Conservation (phyloP, 2,329 filamentous ascomycete genomes). For the Mariannaea sp. region DNA sequence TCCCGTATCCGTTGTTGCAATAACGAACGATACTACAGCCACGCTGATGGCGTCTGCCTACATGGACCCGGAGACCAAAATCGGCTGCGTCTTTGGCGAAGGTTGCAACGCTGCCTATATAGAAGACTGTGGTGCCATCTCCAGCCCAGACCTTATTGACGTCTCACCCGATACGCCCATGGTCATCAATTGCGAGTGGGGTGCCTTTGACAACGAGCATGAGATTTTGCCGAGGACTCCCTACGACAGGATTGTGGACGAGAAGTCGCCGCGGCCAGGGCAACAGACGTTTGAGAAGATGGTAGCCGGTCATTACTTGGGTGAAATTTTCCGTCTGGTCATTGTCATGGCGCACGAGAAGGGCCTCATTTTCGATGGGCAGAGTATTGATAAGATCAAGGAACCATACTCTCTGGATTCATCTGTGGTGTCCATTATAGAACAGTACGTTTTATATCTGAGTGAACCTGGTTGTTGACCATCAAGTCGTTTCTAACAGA, state of each 20-base stretch:
- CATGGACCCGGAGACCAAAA: conserved; percentile 90
- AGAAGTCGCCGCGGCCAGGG: conserved; percentile 87
- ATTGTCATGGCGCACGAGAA: conserved; percentile 87
- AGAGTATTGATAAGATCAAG: conserved; percentile 79
- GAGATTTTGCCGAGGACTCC: conserved; percentile 81
- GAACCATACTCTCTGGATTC: conserved; percentile 90
- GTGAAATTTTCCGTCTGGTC: conserved; percentile 90
- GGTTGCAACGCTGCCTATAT: conserved; percentile 99
- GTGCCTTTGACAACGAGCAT: conserved; percentile 94
- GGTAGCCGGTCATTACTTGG: conserved; percentile 92
- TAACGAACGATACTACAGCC: conserved; percentile 98
- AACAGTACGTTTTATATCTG: conserved; percentile 74
- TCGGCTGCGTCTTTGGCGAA: conserved; percentile 97
- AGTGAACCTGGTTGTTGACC: too few species aligned
- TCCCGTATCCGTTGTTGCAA: conserved; percentile 87
- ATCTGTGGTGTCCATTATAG: conserved; percentile 90
- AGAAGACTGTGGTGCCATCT: conserved; percentile 88
- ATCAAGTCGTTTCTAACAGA: too few species aligned
- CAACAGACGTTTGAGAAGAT: conserved; percentile 98
- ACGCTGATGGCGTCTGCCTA: conserved; percentile 96
- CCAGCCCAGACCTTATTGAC: conserved; percentile 91
- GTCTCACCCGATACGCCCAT: conserved; percentile 82
- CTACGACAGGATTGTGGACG: conserved; percentile 87
- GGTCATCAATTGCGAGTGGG: conserved; percentile 98
- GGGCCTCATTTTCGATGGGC: conserved; percentile 78